Percentiles rank a stretch among this genome's conserved stretches.
phyloP scores from a whole-genome alignment of 805 yeast genomes.

The Metschnikowia colocasiae region DNA sequence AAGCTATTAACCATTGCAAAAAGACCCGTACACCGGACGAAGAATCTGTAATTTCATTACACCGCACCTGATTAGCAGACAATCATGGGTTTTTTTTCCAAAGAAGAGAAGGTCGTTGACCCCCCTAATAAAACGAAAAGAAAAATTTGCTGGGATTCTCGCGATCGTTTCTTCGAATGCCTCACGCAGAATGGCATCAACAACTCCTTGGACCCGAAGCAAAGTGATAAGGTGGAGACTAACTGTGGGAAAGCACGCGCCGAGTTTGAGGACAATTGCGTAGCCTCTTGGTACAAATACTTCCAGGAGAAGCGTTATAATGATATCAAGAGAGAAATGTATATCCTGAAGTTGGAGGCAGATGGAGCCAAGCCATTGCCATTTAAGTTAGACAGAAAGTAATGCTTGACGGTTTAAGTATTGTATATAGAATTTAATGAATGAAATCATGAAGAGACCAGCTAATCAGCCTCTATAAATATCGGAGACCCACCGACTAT shows the following conservation, averaged over 20 bases:
- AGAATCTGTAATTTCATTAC: neutral
- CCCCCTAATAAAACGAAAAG: slow-evolving; percentile 67
- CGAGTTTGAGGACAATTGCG: slow-evolving; percentile 72
- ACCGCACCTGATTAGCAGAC: neutral
- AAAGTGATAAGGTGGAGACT: slow-evolving; percentile 43
- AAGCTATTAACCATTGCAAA: neutral
- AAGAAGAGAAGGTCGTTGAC: slow-evolving; percentile 28
- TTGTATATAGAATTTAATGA: slow-evolving; percentile 10
- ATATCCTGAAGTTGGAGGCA: slow-evolving; percentile 66
- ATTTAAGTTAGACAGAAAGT: slow-evolving; percentile 26
- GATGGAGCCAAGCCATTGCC: slow-evolving; percentile 45
- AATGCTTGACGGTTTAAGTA: neutral
- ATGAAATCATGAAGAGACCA: neutral
- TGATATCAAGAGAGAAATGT: slow-evolving; percentile 65
- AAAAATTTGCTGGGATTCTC: slow-evolving; percentile 81
- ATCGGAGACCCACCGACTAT: slow-evolving; percentile 31
- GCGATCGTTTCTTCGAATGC: slow-evolving; percentile 77
- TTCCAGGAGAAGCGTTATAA: slow-evolving; percentile 86
- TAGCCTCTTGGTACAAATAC: slow-evolving; percentile 81
- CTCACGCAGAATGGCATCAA: slow-evolving; percentile 63
- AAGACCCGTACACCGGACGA: slow-evolving; percentile 8
- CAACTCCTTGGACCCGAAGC: slow-evolving; percentile 61
- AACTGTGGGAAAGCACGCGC: slow-evolving; percentile 56
- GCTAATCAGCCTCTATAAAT: slow-evolving; percentile 26
- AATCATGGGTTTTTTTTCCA: slow-evolving; percentile 51